Evolutionary conservation across 176 grass and related monocot species (phyloP).

Genomic region (Triticum dicoccoides): DNA sequence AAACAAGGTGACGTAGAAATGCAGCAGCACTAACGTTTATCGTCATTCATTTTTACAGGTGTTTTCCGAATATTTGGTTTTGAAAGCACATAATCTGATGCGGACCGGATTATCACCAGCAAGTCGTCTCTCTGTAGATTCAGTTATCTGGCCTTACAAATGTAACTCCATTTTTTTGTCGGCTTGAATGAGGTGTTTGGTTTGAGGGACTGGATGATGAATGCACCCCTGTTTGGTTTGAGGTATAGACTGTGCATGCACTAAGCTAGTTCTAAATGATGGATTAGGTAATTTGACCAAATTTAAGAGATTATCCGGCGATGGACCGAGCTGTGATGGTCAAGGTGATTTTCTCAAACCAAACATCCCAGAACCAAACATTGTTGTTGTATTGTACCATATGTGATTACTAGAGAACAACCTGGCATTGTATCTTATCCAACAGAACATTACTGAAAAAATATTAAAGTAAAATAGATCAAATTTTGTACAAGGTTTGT

Average conservation of each 20-base stretch:
- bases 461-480: not conserved
- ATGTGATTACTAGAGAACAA: not conserved
- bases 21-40: not conserved
- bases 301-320: not conserved
- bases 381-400: slow-evolving; percentile 5
- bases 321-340: not conserved
- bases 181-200: not conserved
- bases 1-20: not conserved
- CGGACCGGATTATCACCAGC: not conserved
- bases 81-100: slow-evolving; percentile 49
- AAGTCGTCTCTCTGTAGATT: slow-evolving; percentile 25
- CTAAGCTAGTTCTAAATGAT: not conserved
- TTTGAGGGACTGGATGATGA: not conserved
- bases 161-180: not conserved
- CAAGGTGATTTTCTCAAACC: not conserved
- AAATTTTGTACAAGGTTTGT: no score
- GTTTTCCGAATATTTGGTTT: slow-evolving; percentile 91
- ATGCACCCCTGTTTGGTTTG: not conserved
- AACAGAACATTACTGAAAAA: not conserved
- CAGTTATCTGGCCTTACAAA: not conserved
- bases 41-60: slow-evolving; percentile 42
- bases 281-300: not conserved
- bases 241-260: no score
- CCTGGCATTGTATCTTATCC: not conserved
- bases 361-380: slow-evolving; percentile 6